A percentile compares a stretch with the other conserved stretches of the same genome.
Evolutionary conservation across 257 asterid genomes (phyloP).

Genomic region (Solanum pennellii): DNA sequence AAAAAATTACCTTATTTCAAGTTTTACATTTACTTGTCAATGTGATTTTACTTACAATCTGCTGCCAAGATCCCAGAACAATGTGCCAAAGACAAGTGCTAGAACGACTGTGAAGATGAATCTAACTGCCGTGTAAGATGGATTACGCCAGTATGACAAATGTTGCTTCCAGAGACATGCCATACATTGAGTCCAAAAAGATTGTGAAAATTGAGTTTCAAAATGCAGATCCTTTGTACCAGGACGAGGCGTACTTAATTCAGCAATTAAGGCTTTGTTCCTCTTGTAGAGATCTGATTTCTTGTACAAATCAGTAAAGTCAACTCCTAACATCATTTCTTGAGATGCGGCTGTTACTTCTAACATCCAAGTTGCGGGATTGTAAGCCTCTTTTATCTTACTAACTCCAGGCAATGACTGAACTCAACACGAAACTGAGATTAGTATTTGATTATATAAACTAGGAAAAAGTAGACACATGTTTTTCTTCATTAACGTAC

Average conservation of each 20-base stretch:
- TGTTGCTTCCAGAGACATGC: constrained; percentile 50
- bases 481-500: background rate
- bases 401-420: constrained; percentile 34
- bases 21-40: background rate
- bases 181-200: constrained; percentile 33
- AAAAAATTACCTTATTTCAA: background rate
- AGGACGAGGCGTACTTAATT: constrained; percentile 30
- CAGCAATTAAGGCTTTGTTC: constrained; percentile 35
- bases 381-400: constrained; percentile 36
- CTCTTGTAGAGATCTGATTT: constrained; percentile 40
- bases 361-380: constrained; percentile 72
- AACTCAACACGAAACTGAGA: background rate
- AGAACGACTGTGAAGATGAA: constrained; percentile 22
- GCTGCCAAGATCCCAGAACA: constrained; percentile 54
- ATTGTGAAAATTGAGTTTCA: constrained; percentile 21
- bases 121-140: constrained; percentile 38
- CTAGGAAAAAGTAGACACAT: background rate
- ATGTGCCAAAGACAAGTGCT: constrained; percentile 31
- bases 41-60: constrained; percentile 19
- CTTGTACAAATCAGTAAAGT: constrained; percentile 27
- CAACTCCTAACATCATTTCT: constrained; percentile 26
- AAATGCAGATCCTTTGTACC: constrained; percentile 29
- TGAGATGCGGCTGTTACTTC: constrained; percentile 38
- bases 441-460: background rate
- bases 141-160: constrained; percentile 53